These are phyloP conservation scores for Hypericum perforatum DNA, from an alignment of 345 rosid genomes.

Conservation along the genomic window DNA sequence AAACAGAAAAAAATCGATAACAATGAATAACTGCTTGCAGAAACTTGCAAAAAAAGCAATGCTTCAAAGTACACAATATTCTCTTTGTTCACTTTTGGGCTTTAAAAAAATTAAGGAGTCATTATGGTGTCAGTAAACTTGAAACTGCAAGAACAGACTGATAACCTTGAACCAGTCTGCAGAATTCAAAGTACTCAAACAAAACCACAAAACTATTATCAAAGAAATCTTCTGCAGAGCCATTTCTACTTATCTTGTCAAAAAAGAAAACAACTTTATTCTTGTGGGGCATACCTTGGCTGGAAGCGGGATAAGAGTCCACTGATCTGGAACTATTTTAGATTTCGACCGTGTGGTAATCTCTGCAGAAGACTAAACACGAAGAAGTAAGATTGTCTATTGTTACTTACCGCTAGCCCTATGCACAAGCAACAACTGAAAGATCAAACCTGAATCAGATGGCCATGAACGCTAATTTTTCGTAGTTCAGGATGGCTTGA, in stretches of 20 bases:
- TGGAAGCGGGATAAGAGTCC: slow-evolving; percentile 72
- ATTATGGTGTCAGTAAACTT: too few species aligned
- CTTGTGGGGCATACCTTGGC: slow-evolving; percentile 45
- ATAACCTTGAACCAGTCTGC: too few species aligned
- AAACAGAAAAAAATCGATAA: slow-evolving; percentile 1
- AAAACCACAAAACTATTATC: too few species aligned
- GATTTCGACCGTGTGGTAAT: slow-evolving; percentile 88
- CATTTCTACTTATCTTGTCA: background rate
- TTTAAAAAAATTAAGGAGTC: too few species aligned
- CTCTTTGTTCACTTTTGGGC: too few species aligned
- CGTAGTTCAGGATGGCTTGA: slow-evolving; percentile 58
- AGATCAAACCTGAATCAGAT: slow-evolving; percentile 45
- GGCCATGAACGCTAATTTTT: slow-evolving; percentile 69
- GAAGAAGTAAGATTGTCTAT: too few species aligned
- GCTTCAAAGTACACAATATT: too few species aligned
- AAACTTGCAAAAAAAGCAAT: background rate
- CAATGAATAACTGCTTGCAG: background rate
- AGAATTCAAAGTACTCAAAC: too few species aligned
- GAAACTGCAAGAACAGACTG: too few species aligned
- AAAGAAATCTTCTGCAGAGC: too few species aligned
- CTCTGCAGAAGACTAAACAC: slow-evolving; percentile 48
- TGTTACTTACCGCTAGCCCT: slow-evolving; percentile 4
- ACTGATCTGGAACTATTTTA: slow-evolving; percentile 69
- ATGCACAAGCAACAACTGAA: slow-evolving; percentile 2
- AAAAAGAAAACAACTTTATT: background rate